These are phyloP conservation scores for Infundibulicybe gibba DNA, from an alignment of 768 basidiomycete genomes.

Conservation along the genomic window DNA sequence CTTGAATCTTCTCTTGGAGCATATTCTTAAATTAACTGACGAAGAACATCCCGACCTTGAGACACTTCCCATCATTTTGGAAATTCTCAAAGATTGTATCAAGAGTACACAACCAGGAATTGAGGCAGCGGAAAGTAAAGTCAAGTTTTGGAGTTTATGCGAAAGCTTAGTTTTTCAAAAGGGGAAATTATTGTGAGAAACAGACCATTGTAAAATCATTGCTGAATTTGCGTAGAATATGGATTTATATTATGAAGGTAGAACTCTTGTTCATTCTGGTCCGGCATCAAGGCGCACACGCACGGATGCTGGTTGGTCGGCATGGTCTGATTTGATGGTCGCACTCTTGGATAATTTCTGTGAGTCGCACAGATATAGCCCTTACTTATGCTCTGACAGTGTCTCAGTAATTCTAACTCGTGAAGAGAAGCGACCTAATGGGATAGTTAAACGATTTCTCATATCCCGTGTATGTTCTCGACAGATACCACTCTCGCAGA, in stretches of 20 bases:
- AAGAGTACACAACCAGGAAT: conserved; percentile 90
- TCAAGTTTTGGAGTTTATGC: conserved; percentile 80
- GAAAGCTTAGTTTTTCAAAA: conserved; percentile 72
- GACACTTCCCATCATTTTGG: conserved; percentile 67
- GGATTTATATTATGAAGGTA: conserved; percentile 73
- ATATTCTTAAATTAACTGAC: conserved; percentile 62
- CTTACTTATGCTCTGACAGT: conserved; percentile 1
- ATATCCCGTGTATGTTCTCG: conserved; percentile 56
- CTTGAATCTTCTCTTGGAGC: conserved; percentile 69
- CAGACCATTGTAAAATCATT: not conserved
- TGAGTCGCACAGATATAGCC: conserved; percentile 28
- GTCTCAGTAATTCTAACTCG: conserved; percentile 58
- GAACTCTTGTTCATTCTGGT: conserved; percentile 68
- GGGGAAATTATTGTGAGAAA: conserved; percentile 75
- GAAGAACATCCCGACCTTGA: conserved; percentile 78
- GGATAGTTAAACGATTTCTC: conserved; percentile 45
- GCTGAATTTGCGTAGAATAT: conserved; percentile 54
- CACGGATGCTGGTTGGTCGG: conserved; percentile 62
- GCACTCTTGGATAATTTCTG: conserved; percentile 77
- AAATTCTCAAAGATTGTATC: conserved; percentile 66
- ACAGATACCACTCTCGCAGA: not conserved
- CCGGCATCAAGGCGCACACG: conserved; percentile 56
- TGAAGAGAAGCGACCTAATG: conserved; percentile 53
- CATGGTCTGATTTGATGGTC: conserved; percentile 68
- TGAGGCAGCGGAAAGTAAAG: conserved; percentile 85